These are phyloP conservation scores for Mycena venus DNA, from an alignment of 768 basidiomycete species.

Conservation along the genomic window DNA sequence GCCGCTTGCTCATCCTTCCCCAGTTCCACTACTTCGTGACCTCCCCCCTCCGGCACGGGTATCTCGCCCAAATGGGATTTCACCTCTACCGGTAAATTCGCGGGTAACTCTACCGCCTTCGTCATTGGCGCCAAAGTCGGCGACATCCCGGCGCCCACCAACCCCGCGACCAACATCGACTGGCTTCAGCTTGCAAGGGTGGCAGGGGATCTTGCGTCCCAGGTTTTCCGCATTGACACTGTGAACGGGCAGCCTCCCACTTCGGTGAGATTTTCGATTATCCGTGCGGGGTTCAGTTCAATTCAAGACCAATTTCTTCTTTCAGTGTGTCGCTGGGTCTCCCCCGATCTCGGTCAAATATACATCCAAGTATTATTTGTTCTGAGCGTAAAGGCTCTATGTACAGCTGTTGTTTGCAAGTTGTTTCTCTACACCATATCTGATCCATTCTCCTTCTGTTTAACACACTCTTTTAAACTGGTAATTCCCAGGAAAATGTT, in stretches of 20 bases:
- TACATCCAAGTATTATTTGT: conserved; percentile 29
- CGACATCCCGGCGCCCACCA: conserved; percentile 42
- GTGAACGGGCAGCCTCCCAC: conserved; percentile 47
- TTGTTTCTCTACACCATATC: too few species aligned
- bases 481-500: too few species aligned
- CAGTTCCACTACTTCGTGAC: conserved; percentile 57
- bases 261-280: neutral
- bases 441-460: too few species aligned
- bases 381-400: too few species aligned
- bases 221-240: conserved; percentile 37
- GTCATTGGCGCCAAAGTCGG: conserved; percentile 37
- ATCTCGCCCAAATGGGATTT: too few species aligned
- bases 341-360: conserved; percentile 14
- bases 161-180: conserved; percentile 47
- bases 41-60: conserved; percentile 44
- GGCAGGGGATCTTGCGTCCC: conserved; percentile 50
- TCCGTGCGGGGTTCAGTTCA: neutral
- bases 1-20: neutral
- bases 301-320: neutral
- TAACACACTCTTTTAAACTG: too few species aligned
- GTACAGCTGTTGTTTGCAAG: too few species aligned
- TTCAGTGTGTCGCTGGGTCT: conserved; percentile 13
- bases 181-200: conserved; percentile 52
- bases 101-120: conserved; percentile 46
- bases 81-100: conserved; percentile 51